phyloP scores from a whole-genome alignment of 768 basidiomycete species.

The Cantharellus anzutake region DNA sequence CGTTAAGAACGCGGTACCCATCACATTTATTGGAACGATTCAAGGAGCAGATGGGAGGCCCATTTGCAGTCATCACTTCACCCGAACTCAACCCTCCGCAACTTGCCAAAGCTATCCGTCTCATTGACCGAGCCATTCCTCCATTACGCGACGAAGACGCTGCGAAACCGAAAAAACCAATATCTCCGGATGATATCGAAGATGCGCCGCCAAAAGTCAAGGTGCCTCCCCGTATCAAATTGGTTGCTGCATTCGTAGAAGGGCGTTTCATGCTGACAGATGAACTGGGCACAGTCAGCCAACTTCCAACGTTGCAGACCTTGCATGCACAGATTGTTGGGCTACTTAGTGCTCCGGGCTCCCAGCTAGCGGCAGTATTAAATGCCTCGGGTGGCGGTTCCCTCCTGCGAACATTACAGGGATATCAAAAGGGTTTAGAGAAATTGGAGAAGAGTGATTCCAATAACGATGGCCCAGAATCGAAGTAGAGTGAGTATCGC shows the following conservation, averaged over 20 bases:
- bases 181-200: background rate
- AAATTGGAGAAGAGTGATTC: conserved; percentile 13
- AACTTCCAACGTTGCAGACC: conserved; percentile 59
- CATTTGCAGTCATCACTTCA: background rate
- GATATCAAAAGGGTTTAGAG: conserved; percentile 49
- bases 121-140: conserved; percentile 1
- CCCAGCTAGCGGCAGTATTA: conserved; percentile 52
- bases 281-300: conserved; percentile 41
- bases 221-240: background rate
- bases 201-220: background rate
- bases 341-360: conserved; percentile 52
- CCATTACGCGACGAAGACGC: background rate
- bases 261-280: conserved; percentile 43
- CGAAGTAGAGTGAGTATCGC: no score
- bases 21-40: background rate
- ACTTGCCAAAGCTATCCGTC: background rate
- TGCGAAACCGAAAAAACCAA: background rate
- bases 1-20: background rate
- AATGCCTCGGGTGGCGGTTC: conserved; percentile 49
- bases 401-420: conserved; percentile 54
- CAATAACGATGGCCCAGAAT: no score
- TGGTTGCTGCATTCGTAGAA: conserved; percentile 60
- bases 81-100: background rate
- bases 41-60: background rate
- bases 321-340: conserved; percentile 74